Evolutionary conservation across 768 basidiomycete species (phyloP), one percentile per base, ranked within the genome.

Genomic region (Fomitopsis pulvina): DNA sequence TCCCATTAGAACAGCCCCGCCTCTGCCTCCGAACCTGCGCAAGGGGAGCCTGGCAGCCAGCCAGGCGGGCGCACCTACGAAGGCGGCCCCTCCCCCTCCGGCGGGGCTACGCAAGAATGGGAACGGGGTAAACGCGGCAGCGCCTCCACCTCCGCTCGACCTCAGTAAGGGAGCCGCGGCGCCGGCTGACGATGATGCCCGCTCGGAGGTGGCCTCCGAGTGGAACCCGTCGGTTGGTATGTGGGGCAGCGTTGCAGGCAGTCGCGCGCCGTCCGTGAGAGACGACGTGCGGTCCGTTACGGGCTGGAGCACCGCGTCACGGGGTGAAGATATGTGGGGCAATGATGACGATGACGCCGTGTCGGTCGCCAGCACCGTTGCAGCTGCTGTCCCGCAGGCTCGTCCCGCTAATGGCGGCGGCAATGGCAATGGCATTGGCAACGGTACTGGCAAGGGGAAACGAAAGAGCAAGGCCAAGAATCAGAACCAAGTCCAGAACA

Each of bases 321-420:
- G 8, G 46, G 21, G 32, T 22, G 46, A 16, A 4, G 46, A 39
- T 37, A 32, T n/a, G 14, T 47, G 46, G 46, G 34, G 20, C 32
- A 12, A 25, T 20, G 32, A 24, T 5, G 24, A 38, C 37, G 21
- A 37, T 16, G 46, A 34, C 27, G 47, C 39, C n/a, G 14, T 12
- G 25, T 40, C 47, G 1, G 25, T 27, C 24, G 47, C 38, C 12
- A 27, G 54, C 37, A 45, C 54, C 14, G 40, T 25, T 18, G 48
- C 51, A 48, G 43, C 38, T 45, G 26, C 41, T 21, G 28, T 42
- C 26, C 50, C 51, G 47, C 39, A 52, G 9, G 47, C 11, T 47
- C 54, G 30, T 48, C 43, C 43, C 16, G 25, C 16, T 48, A 20
- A 47, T 49, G 2, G 29, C 24, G 4, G 48, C 24, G 24, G 47